These are phyloP conservation scores for Fusarium sp. DNA, from an alignment of 2,329 filamentous ascomycete species.

Conservation along the genomic window DNA sequence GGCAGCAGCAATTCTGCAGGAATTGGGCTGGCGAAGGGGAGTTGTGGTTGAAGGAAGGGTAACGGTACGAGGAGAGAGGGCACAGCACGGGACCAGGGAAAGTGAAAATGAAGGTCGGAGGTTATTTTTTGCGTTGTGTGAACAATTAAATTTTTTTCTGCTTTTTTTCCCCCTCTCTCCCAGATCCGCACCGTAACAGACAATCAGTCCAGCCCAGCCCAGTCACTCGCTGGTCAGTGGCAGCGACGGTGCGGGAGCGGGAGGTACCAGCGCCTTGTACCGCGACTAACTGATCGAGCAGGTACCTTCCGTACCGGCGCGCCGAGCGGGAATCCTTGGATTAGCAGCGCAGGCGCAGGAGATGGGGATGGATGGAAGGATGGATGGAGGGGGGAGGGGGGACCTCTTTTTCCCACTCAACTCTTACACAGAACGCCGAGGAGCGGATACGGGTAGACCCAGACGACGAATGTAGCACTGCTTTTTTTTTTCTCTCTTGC, in stretches of 20 bases:
- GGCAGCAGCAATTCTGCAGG: constrained; percentile 45
- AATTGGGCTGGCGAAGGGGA: constrained; percentile 45
- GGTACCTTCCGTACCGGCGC: constrained; percentile 26
- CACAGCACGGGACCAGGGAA: constrained; percentile 42
- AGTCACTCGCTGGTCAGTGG: not conserved
- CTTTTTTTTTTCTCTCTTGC: not conserved
- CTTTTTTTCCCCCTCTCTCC: constrained; percentile 45
- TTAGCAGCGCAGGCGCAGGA: not conserved
- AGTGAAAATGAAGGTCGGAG: constrained; percentile 48
- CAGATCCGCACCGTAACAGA: not conserved
- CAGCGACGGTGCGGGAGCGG: not conserved
- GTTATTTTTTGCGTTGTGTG: constrained; percentile 56
- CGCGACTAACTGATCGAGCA: constrained; percentile 33
- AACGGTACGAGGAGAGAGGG: constrained; percentile 33
- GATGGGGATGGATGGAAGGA: constrained; percentile 16
- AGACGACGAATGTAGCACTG: not conserved
- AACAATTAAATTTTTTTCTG: constrained; percentile 58
- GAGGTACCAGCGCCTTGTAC: constrained; percentile 12
- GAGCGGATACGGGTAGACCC: not conserved
- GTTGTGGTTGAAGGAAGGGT: constrained; percentile 42
- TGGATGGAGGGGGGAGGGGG: constrained; percentile 24
- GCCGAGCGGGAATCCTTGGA: constrained; percentile 39
- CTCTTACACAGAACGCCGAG: constrained; percentile 4
- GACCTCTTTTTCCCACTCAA: constrained; percentile 28
- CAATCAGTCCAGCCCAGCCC: not conserved